phyloP scores from a whole-genome alignment of 83 land plant genomes.

The Thuja plicata region DNA sequence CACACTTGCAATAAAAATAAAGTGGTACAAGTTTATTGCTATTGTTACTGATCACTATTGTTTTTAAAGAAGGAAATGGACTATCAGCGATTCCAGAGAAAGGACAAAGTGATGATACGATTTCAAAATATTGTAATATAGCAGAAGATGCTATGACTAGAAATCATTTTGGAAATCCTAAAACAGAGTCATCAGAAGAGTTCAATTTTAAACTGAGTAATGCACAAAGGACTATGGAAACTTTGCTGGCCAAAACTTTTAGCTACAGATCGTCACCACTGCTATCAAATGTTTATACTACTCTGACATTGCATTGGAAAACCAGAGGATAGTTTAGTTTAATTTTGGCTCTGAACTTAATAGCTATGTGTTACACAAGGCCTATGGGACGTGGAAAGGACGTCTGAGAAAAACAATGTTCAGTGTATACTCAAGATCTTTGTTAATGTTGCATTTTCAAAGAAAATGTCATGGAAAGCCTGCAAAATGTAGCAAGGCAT shows the following conservation, averaged over 20 bases:
- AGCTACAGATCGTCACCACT: not conserved
- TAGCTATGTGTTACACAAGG: slow-evolving; percentile 46
- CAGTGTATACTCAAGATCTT: slow-evolving; percentile 62
- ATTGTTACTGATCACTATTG: not conserved
- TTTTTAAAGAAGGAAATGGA: slow-evolving; percentile 3
- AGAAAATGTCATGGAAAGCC: slow-evolving; percentile 81
- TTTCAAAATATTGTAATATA: not conserved
- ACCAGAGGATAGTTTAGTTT: not conserved
- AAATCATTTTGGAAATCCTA: not conserved
- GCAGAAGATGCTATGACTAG: not conserved
- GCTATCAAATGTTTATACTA: not conserved
- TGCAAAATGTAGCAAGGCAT: no score
- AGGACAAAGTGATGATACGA: not conserved
- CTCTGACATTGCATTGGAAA: slow-evolving; percentile 5
- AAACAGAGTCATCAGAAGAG: not conserved
- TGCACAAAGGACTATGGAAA: not conserved
- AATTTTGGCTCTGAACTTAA: not conserved
- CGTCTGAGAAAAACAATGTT: slow-evolving; percentile 23
- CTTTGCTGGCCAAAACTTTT: not conserved
- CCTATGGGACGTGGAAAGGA: slow-evolving; percentile 70
- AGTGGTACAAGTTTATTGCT: not conserved
- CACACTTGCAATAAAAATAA: not conserved
- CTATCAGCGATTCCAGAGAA: not conserved
- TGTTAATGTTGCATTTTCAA: slow-evolving; percentile 76
- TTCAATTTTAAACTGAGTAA: not conserved